A percentile compares a stretch with the other conserved stretches of the same genome.
Evolutionary conservation across 805 yeast species (phyloP).

Genomic region (Maudiozyma barnettii): DNA sequence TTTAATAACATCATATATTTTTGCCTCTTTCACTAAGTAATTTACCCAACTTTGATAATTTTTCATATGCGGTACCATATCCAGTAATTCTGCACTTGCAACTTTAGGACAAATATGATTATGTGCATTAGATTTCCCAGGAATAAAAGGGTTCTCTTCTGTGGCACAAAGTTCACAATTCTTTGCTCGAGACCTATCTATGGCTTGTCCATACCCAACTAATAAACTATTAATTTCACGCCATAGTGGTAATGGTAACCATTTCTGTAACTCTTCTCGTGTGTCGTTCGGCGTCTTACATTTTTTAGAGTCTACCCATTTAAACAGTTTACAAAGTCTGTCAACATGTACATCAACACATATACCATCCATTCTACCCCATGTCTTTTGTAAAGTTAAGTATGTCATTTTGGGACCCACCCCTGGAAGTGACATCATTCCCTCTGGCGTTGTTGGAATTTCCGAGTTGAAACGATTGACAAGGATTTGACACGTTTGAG

Average conservation of each 20-base stretch:
- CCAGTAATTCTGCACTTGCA: constrained; percentile 1
- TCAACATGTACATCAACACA: constrained; percentile 93
- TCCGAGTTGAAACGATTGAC: constrained; percentile 47
- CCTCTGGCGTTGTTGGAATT: constrained; percentile 61
- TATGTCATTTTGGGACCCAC: constrained; percentile 96
- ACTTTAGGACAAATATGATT: neutral
- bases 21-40: constrained; percentile 4
- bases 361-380: constrained; percentile 71
- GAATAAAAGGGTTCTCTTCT: neutral
- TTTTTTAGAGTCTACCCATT: constrained; percentile 49
- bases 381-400: constrained; percentile 69
- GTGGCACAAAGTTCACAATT: constrained; percentile 2
- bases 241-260: constrained; percentile 75
- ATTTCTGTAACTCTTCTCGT: constrained; percentile 52
- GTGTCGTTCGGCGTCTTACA: constrained; percentile 67
- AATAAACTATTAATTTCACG: constrained; percentile 72
- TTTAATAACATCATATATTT: neutral
- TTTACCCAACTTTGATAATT: constrained; percentile 10
- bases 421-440: constrained; percentile 67
- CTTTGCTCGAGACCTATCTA: constrained; percentile 63
- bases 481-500: constrained; percentile 48
- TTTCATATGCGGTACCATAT: constrained; percentile 7
- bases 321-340: constrained; percentile 69
- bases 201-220: constrained; percentile 90
- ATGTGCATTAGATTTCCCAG: constrained; percentile 1